Base-by-base conservation (phyloP, 164 flowering plant species). In the Malania oleifera region DNA sequence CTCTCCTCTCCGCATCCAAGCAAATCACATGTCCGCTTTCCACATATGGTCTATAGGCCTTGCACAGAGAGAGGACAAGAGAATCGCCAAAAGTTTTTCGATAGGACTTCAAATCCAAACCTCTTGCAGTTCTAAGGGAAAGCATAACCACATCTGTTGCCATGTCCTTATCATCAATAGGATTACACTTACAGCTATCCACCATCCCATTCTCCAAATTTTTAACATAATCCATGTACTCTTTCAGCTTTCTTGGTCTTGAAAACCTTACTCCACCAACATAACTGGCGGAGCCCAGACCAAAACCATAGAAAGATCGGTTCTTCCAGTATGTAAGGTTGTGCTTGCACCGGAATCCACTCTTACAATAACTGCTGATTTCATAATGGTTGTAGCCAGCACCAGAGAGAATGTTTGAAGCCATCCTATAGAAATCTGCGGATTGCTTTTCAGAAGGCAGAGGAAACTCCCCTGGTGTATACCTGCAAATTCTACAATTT, bases 91-190 rank as follows among this genome's bases (percentile, higher is more conserved):
- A 93, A 38, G 68, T 77, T 69, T 82, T 76, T 59, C 56, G 45
- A 53, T 83, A 90, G 8, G 77, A 68, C 69, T 61, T 74, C 67
- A 87, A 61, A 55, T 88, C 85, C 19, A 90, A 69, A 43, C 97
- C 96, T 74, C 71, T 76, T 19, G 91, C 64, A 57, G 85, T 86
- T 71, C 97, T 85, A 3, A 93, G 72, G 37, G 96, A 83, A 5
- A 93, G 86, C 99, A 93, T 86, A 52, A 90, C 75, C 52, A 79
- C 70, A 76, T 93, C 97, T 77, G 72, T 75, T 1, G 90, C 93
- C 68, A 70, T 59, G 57, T 85, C 96, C 46, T 70, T 80, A 28
- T 51, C 40, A 60, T 82, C 83, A 35, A 58, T 44, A 19, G 34
- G 13, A 46, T 40, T 55, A 63, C 62, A 50, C 12, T 63, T 62